Base-by-base conservation (phyloP, 768 basidiomycete species). In the Paxillus rubicundulus region DNA sequence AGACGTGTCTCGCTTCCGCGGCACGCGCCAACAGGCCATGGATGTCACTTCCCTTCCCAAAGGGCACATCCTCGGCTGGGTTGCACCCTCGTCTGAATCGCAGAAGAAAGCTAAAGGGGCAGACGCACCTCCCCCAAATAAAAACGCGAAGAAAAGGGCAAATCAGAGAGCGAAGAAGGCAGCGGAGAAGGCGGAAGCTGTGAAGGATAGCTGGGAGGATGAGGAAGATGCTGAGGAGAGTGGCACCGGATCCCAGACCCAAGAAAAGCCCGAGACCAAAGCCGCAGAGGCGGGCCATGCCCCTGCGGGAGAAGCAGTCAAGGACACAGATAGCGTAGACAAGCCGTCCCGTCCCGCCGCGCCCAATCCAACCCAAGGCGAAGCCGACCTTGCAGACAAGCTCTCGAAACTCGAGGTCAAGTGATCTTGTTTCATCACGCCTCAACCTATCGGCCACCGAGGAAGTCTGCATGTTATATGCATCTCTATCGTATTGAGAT, bases 1-100 rank as follows among this genome's bases (percentile, higher is more conserved):
- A 70, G 94, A 98, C 70, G 80, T 95, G 8, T 79, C 82, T n/a
- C 84, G 86, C 44, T 98, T 94, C 70, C 82, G 91, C 48, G 83
- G 89, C 38, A 81, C 84, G 41, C 82, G 84, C 47, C 89, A 92
- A 66, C 77, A 83, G 46, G 82, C 85, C 64, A 79, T 84, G 75
- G 91, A 92, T 52, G 69, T 78, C 21, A 78, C 70, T 57, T 57
- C 78, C 3, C 70, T 88, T 5, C 84, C 88, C 30, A 87, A 88
- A 67, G 87, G 88, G n/a, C 86, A 89, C 62, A 83, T 92, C 61
- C 75, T 91, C 50, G 88, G 93, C 40, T 91, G 90, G 89, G 72
- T 78, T 12, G 80, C 89, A 24, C 82, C 87, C 13, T 71, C 82
- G 2, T 62, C 78, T 28, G 69, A 78, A 24, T 59, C 73, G 5